Base-by-base conservation (phyloP, 768 basidiomycete species). In the Podaxis sp. region DNA sequence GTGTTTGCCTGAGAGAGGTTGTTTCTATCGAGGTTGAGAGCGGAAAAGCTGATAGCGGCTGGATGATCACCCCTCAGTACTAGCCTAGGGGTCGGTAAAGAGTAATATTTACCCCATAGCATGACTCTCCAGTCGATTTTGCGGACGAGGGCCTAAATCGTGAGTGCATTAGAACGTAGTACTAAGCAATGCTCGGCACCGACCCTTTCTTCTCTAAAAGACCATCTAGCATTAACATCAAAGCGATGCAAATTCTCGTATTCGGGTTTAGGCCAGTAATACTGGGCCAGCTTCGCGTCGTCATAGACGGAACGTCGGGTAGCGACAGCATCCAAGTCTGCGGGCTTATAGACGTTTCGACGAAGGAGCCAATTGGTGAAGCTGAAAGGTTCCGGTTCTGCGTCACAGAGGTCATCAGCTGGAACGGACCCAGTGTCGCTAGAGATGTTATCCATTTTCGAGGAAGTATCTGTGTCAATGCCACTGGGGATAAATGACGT, bases 111-210 rank as follows among this genome's bases (percentile, higher is more conserved):
- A 69, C 72, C 75, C 77, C 81, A 82, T 3, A 81, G 59, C 81
- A 87, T 82, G 43, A 88, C 80, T 63, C 79, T 86, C 81, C 82
- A 85, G 66, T 89, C 85, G 33, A 85, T 77, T 65, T 84, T 85
- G 49, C 85, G 74, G 25, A 85, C 68, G 9, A 85, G 69, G 11
- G 74, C 76, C 81, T 85, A 57, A 37, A 59, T 33, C 11, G 41
- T 4, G 63, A 37, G 52, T 8, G 13, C 25, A 11, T 37, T 57
- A 9, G 4, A 19, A 40, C 12, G 17, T 36, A 17, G 40, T 41
- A 19, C 15, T 36, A 17, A 11, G 52, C 17, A 33, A 41, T 29
- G 8, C 17, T 19, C n/a, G 33, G 36, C 0, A 67, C 74, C 57
- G 33, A 78, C 80, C 69, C 70, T 75, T 67, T 88, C 84, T 68